Base-by-base conservation (phyloP, 2,329 filamentous ascomycete genomes). In the Penicillium sp. region DNA sequence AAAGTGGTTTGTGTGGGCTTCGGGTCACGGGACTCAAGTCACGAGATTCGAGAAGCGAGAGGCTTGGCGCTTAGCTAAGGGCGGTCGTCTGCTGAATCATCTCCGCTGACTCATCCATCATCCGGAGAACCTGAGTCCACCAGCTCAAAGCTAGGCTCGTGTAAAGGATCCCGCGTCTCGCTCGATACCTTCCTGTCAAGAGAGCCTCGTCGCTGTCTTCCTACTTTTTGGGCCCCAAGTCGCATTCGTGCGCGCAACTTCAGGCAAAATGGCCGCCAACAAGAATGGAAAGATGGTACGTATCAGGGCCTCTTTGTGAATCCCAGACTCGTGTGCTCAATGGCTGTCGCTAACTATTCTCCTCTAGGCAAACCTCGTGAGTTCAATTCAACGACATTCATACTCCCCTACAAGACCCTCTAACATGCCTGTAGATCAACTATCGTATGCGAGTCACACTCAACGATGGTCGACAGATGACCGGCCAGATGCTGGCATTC, bases 261-360 rank as follows among this genome's bases (percentile, higher is more conserved):
- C 39, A 47, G 57, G 64, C 59, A 56, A 63, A 50, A 85, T 74
- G 85, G 84, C 86, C 72, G 68, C 74, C 58, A 93, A 96, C 84
- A 95, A 96, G 78, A 92, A 96, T 78, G 94, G 94, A 78, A 97
- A 99, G 84, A 97, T 99, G 94, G 94, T 97, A 81, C 83, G 90
- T 86, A 48, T 50, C 52, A 31, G 38, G 52, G 45, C 49, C 49
- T 57, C 49, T 57, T 52, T 48, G 49, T 57, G 44, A 39, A 51
- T 42, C 52, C 47, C 44, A 29, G 18, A 45, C 51, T 58, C 44
- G 29, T 54, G 51, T 47, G 47, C 47, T 57, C 61, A 60, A 62
- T 62, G 76, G 80, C 85, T 88, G 79, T 89, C 81, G 60, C 53
- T 54, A 60, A 61, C 49, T 34, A 42, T 47, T 53, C 28, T 44